Percentiles rank a stretch among this genome's conserved stretches.
Conservation (phyloP, 345 rosid species). For the Populus davidiana region DNA sequence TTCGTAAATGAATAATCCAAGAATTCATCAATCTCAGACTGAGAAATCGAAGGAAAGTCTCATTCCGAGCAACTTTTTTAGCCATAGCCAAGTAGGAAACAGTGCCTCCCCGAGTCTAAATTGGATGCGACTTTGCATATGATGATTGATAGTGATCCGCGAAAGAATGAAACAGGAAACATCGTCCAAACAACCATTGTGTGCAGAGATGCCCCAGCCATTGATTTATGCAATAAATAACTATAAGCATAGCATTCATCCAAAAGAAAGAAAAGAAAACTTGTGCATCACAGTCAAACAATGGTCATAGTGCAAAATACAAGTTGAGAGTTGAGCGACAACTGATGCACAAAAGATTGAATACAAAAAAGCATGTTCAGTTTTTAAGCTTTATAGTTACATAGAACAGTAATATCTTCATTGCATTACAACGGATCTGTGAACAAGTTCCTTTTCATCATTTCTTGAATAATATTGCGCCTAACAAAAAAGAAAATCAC, state of each 20-base stretch:
- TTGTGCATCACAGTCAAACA: neutral
- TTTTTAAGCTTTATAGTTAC: neutral
- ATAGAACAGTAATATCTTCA: neutral
- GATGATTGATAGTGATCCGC: neutral
- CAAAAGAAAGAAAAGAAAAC: neutral
- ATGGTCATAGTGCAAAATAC: neutral
- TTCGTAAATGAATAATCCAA: neutral
- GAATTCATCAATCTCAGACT: neutral
- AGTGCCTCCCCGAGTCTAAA: neutral
- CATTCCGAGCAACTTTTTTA: neutral
- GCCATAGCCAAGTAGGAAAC: neutral
- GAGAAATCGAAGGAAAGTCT: neutral
- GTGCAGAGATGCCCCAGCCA: neutral
- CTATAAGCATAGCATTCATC: neutral
- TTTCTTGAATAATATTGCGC: conserved; percentile 9
- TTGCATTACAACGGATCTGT: neutral
- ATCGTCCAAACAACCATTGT: too few species aligned
- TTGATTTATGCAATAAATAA: neutral
- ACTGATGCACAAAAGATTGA: neutral
- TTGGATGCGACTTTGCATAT: neutral
- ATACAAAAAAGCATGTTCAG: neutral
- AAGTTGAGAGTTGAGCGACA: neutral
- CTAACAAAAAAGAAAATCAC: conserved; percentile 2
- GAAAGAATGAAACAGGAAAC: too few species aligned
- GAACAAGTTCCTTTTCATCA: conserved; percentile 12